Conservation (phyloP, 2,329 filamentous ascomycete genomes). For the Mycogone perniciosa region DNA sequence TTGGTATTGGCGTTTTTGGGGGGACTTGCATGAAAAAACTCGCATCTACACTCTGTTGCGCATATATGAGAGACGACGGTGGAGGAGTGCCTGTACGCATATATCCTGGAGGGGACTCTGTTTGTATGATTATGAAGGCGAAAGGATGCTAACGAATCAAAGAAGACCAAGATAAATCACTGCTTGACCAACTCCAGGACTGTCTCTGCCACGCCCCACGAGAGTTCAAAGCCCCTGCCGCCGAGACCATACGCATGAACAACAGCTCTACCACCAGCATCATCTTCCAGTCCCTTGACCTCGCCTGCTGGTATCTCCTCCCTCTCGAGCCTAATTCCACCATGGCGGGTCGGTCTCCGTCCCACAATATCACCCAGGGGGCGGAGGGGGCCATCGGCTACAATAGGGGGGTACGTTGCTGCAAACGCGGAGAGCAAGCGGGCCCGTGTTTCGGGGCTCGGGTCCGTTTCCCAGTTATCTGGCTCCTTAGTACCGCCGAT, state of each 20-base stretch:
- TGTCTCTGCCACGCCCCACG: constrained; percentile 48
- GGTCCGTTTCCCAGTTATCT: constrained; percentile 46
- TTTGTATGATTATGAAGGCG: constrained; percentile 8
- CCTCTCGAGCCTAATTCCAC: constrained; percentile 38
- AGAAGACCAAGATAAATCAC: constrained; percentile 10
- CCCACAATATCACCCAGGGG: constrained; percentile 36
- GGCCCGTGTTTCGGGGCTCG: constrained; percentile 41
- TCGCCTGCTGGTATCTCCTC: constrained; percentile 14
- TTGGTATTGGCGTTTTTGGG: neutral
- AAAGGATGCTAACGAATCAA: constrained; percentile 1
- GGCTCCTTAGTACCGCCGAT: constrained; percentile 61
- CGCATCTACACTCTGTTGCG: neutral
- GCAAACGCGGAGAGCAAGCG: constrained; percentile 31
- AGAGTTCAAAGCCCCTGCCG: constrained; percentile 51
- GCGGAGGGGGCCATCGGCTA: constrained; percentile 20
- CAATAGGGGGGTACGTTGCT: constrained; percentile 30
- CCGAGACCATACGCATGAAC: constrained; percentile 53
- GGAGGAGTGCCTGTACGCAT: neutral
- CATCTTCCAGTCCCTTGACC: constrained; percentile 2
- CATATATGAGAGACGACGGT: neutral
- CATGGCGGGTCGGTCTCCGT: constrained; percentile 38
- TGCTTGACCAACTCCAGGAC: constrained; percentile 12
- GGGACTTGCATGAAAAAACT: neutral
- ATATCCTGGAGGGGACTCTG: neutral
- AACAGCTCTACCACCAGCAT: constrained; percentile 11